Percentiles rank a stretch among this genome's conserved stretches.
Conservation (phyloP, 441 rosid genomes). For the Hura crepitans region DNA sequence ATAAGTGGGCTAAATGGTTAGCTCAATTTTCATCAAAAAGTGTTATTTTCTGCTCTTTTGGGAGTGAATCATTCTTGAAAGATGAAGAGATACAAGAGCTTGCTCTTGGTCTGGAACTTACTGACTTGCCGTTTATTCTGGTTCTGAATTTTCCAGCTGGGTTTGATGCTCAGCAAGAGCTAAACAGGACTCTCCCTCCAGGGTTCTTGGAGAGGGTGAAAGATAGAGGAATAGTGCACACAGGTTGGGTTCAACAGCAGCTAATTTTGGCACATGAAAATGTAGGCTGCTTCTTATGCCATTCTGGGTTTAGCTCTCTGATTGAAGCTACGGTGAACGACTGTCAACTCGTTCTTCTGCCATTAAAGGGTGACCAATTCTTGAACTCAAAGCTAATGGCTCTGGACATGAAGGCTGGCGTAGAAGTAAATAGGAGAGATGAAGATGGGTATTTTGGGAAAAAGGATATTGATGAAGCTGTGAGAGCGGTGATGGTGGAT, state of each 20-base stretch:
- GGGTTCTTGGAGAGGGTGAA: slow-evolving; percentile 30
- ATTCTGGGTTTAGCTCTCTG: slow-evolving; percentile 36
- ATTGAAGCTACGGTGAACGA: slow-evolving; percentile 32
- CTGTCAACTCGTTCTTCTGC: slow-evolving; percentile 36
- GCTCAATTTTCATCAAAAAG: slow-evolving; percentile 24
- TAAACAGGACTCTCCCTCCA: slow-evolving; percentile 21
- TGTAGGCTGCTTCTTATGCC: slow-evolving; percentile 33
- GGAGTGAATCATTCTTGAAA: slow-evolving; percentile 35
- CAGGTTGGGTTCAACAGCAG: slow-evolving; percentile 36
- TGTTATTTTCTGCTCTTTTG: slow-evolving; percentile 33
- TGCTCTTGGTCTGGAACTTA: slow-evolving; percentile 31
- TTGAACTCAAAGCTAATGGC: slow-evolving; percentile 34
- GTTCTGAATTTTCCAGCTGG: slow-evolving; percentile 29
- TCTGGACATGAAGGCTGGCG: slow-evolving; percentile 28
- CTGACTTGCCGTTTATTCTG: slow-evolving; percentile 31
- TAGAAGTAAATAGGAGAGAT: slow-evolving; percentile 31
- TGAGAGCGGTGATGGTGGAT: slow-evolving; percentile 27
- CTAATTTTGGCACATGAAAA: slow-evolving; percentile 27
- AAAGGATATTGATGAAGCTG: slow-evolving; percentile 27
- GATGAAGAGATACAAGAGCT: slow-evolving; percentile 27
- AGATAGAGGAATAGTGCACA: slow-evolving; percentile 28
- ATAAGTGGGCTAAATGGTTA: slow-evolving; percentile 32
- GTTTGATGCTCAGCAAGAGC: neutral
- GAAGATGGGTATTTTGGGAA: slow-evolving; percentile 33
- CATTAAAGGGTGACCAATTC: slow-evolving; percentile 38